phyloP scores from a whole-genome alignment of 2,329 filamentous ascomycete genomes.

The Penicillium olsonii region DNA sequence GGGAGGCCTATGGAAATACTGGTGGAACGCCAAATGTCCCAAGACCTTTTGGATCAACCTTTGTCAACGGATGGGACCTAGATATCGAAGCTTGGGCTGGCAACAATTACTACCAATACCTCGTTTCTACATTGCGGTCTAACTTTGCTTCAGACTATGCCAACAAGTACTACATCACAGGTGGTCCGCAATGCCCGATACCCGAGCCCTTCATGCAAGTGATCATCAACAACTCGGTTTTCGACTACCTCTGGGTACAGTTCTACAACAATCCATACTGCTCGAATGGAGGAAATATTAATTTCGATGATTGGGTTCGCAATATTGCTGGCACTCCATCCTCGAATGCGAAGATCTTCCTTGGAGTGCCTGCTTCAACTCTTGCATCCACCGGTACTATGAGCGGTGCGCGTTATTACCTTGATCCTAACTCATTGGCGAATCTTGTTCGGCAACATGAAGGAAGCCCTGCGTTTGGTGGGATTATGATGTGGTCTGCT shows the following conservation, averaged over 20 bases:
- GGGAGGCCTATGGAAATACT: slow-evolving; percentile 48
- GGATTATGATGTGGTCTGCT: slow-evolving; percentile 44
- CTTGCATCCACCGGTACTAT: slow-evolving; percentile 37
- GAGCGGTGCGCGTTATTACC: slow-evolving; percentile 21
- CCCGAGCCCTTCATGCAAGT: slow-evolving; percentile 48
- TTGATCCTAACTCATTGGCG: slow-evolving; percentile 15
- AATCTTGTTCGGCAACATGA: slow-evolving; percentile 13
- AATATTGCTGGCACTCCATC: slow-evolving; percentile 21
- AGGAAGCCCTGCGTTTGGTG: slow-evolving; percentile 17
- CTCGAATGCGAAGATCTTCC: slow-evolving; percentile 23
- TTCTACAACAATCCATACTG: slow-evolving; percentile 48
- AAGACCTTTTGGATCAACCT: slow-evolving; percentile 18
- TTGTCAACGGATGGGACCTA: slow-evolving; percentile 57
- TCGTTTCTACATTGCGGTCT: slow-evolving; percentile 28
- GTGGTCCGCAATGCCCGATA: slow-evolving; percentile 50
- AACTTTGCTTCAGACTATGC: slow-evolving; percentile 37
- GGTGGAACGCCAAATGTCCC: slow-evolving; percentile 39
- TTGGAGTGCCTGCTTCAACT: slow-evolving; percentile 26
- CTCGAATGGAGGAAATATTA: slow-evolving; percentile 25
- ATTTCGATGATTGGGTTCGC: slow-evolving; percentile 24
- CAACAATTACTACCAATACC: slow-evolving; percentile 38
- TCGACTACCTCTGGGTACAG: slow-evolving; percentile 49
- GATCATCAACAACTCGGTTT: slow-evolving; percentile 42
- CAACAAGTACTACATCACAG: slow-evolving; percentile 50
- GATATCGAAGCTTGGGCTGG: slow-evolving; percentile 48